Percentiles rank a stretch among this genome's conserved stretches.
phyloP scores from a whole-genome alignment of 2,329 filamentous ascomycete genomes.

The Fusarium sp. region DNA sequence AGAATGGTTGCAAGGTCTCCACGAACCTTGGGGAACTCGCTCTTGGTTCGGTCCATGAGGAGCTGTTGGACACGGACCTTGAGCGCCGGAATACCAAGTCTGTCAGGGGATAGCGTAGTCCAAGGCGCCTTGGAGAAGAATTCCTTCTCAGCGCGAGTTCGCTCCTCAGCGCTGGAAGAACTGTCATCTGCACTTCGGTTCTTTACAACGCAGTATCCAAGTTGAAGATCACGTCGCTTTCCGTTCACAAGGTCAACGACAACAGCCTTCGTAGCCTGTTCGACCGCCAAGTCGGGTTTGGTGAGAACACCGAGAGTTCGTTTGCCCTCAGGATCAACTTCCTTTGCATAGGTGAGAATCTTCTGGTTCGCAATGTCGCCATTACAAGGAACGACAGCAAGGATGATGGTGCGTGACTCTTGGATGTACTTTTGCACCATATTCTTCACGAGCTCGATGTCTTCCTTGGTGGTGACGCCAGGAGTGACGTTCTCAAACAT shows the following conservation, averaged over 20 bases:
- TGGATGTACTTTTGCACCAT: slow-evolving; percentile 60
- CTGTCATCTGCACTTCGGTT: slow-evolving; percentile 57
- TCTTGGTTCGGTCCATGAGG: slow-evolving; percentile 52
- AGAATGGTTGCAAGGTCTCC: slow-evolving; percentile 43
- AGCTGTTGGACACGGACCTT: slow-evolving; percentile 49
- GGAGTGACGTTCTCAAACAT: slow-evolving; percentile 52
- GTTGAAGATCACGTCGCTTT: slow-evolving; percentile 51
- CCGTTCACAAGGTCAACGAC: slow-evolving; percentile 55
- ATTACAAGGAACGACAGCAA: slow-evolving; percentile 56
- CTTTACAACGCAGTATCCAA: slow-evolving; percentile 61
- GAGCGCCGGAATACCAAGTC: slow-evolving; percentile 50
- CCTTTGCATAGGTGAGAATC: slow-evolving; percentile 50
- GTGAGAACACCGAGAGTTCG: slow-evolving; percentile 63
- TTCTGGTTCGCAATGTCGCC: slow-evolving; percentile 54
- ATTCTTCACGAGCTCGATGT: slow-evolving; percentile 55
- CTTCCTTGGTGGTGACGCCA: slow-evolving; percentile 55
- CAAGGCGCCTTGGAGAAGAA: slow-evolving; percentile 54
- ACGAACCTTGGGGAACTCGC: slow-evolving; percentile 50
- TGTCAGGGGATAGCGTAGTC: slow-evolving; percentile 41
- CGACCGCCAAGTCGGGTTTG: slow-evolving; percentile 65
- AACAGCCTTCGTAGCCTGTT: slow-evolving; percentile 50
- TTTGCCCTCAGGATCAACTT: slow-evolving; percentile 51
- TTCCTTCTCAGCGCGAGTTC: slow-evolving; percentile 45
- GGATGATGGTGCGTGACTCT: slow-evolving; percentile 58
- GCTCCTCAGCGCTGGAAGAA: slow-evolving; percentile 43